A percentile compares a stretch with the other conserved stretches of the same genome.
These are phyloP conservation scores for Aspergillus egyptiacus DNA, from an alignment of 495 filamentous ascomycete species.

Conservation along the genomic window DNA sequence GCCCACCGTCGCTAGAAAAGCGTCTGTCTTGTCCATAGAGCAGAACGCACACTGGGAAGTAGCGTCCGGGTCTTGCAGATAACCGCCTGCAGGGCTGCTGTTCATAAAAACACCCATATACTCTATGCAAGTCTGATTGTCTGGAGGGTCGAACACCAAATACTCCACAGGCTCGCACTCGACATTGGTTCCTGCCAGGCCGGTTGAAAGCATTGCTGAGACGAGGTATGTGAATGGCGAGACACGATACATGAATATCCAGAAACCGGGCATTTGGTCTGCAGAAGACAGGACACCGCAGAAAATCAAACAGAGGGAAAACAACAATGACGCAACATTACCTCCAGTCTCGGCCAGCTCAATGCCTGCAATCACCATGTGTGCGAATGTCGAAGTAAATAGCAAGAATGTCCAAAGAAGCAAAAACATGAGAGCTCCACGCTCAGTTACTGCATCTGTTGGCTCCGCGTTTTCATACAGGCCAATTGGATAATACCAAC, in stretches of 20 bases:
- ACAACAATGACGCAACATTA: slow-evolving; percentile 55
- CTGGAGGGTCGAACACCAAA: slow-evolving; percentile 36
- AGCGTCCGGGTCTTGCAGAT: slow-evolving; percentile 29
- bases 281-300: slow-evolving; percentile 29
- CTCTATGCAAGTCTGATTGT: slow-evolving; percentile 17
- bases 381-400: slow-evolving; percentile 58
- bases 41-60: slow-evolving; percentile 34
- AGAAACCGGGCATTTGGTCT: slow-evolving; percentile 3
- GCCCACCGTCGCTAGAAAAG: slow-evolving; percentile 27
- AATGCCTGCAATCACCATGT: slow-evolving; percentile 60
- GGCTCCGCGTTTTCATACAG: slow-evolving; percentile 48
- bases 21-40: slow-evolving; percentile 29
- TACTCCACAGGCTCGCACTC: slow-evolving; percentile 52
- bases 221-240: slow-evolving; percentile 31
- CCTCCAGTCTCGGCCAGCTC: slow-evolving; percentile 57
- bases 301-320: slow-evolving; percentile 58
- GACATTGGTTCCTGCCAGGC: slow-evolving; percentile 49
- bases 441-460: slow-evolving; percentile 40
- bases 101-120: slow-evolving; percentile 31
- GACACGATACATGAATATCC: slow-evolving; percentile 7
- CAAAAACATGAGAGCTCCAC: slow-evolving; percentile 55
- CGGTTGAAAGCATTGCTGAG: slow-evolving; percentile 48
- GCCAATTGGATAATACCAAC: slow-evolving; percentile 68
- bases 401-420: slow-evolving; percentile 50
- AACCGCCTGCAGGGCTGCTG: slow-evolving; percentile 14